Evolutionary conservation across 768 basidiomycete species (phyloP).

Genomic region (Suillus decipiens): DNA sequence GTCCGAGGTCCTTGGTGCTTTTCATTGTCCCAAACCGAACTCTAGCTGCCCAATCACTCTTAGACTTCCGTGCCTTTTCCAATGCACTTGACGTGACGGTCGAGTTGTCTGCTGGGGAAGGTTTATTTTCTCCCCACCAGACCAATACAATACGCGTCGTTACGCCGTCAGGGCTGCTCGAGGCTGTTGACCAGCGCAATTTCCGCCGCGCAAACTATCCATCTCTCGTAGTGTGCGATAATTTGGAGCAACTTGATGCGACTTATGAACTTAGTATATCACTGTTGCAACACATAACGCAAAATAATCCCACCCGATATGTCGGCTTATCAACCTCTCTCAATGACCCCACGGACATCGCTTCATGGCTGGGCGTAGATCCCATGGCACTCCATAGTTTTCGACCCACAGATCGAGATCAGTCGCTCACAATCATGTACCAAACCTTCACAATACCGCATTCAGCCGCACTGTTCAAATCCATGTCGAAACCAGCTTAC

Average conservation of each 20-base stretch:
- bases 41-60: slow-evolving; percentile 54
- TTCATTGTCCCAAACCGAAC: slow-evolving; percentile 63
- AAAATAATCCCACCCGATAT: slow-evolving; percentile 63
- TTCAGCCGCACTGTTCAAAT: slow-evolving; percentile 84
- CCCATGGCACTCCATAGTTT: slow-evolving; percentile 69
- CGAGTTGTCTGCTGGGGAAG: slow-evolving; percentile 30
- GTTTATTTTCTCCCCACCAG: slow-evolving; percentile 37
- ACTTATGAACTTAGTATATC: slow-evolving; percentile 84
- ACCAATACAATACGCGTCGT: slow-evolving; percentile 55
- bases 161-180: slow-evolving; percentile 54
- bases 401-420: slow-evolving; percentile 80
- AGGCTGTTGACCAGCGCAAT: slow-evolving; percentile 19
- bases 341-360: slow-evolving; percentile 78
- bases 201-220: slow-evolving; percentile 45
- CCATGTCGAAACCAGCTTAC: slow-evolving; percentile 91
- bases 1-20: slow-evolving; percentile 56
- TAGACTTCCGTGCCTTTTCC: slow-evolving; percentile 50
- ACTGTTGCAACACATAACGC: slow-evolving; percentile 64
- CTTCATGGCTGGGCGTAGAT: slow-evolving; percentile 80
- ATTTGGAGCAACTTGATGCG: slow-evolving; percentile 79
- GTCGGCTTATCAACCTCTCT: slow-evolving; percentile 80
- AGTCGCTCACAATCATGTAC: slow-evolving; percentile 64
- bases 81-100: slow-evolving; percentile 41
- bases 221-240: slow-evolving; percentile 77
- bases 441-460: slow-evolving; percentile 86